phyloP scores from a whole-genome alignment of 73 alveolate species.

The Paramecium tetraurelia region DNA sequence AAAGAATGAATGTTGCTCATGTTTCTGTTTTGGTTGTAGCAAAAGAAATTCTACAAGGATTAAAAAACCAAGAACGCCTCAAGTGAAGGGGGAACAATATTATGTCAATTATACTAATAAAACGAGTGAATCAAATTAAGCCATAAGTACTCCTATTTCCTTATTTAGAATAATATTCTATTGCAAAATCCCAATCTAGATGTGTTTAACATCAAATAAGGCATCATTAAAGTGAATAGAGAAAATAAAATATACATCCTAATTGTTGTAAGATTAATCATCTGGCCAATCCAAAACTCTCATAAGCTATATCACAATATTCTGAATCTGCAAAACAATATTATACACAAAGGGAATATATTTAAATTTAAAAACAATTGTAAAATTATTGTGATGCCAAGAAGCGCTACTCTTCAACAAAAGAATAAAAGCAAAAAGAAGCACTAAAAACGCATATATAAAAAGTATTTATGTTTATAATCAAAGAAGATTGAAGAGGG shows the following conservation, averaged over 20 bases:
- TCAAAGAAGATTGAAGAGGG: background rate
- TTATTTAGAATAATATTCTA: background rate
- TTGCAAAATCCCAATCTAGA: background rate
- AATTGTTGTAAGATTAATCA: background rate
- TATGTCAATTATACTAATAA: background rate
- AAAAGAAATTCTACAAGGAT: background rate
- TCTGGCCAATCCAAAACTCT: background rate
- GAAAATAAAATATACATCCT: background rate
- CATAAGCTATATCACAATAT: background rate
- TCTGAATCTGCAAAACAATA: background rate
- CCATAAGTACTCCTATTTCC: background rate
- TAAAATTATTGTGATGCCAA: background rate
- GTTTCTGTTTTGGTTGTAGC: background rate
- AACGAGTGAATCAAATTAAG: background rate
- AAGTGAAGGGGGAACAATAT: background rate
- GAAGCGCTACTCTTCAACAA: background rate
- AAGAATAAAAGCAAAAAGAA: background rate
- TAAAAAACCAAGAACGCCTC: background rate
- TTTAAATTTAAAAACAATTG: background rate
- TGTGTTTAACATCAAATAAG: background rate
- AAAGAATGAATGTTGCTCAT: background rate
- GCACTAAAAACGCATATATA: background rate
- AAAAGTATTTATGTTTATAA: background rate
- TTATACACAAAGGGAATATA: background rate
- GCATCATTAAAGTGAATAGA: background rate